These are phyloP conservation scores for Macrotyloma uniflorum DNA, from an alignment of 306 rosid species.

Conservation along the genomic window DNA sequence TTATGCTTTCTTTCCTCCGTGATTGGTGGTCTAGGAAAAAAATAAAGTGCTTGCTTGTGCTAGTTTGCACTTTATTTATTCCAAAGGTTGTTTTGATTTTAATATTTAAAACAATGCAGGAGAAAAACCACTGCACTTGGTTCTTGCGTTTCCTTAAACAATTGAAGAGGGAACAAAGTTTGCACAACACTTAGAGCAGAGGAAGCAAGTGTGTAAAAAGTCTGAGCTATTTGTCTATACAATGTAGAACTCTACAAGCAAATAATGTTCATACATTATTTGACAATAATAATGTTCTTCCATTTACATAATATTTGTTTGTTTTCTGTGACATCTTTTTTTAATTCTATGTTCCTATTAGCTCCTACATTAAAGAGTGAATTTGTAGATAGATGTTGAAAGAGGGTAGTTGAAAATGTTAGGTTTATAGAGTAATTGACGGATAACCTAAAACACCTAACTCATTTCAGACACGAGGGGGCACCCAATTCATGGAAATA, in stretches of 20 bases:
- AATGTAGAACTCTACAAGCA: not conserved
- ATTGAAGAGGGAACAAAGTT: not conserved
- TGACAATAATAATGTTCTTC: not conserved
- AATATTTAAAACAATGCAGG: not conserved
- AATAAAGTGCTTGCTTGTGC: not conserved
- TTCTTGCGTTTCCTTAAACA: not conserved
- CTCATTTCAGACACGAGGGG: not conserved
- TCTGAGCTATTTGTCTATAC: not conserved
- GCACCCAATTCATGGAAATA: constrained; percentile 5
- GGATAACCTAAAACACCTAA: constrained; percentile 26
- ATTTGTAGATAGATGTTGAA: not conserved
- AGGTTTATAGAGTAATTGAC: constrained; percentile 36
- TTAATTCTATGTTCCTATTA: not conserved
- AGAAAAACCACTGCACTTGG: constrained; percentile 13
- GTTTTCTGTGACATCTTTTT: too few relatives aligned
- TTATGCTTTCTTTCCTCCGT: constrained; percentile 26
- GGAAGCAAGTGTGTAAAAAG: not conserved
- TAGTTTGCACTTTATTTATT: constrained; percentile 32
- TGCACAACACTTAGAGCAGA: not conserved
- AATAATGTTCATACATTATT: too few relatives aligned
- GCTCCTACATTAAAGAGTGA: not conserved
- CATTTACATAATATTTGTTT: too few relatives aligned
- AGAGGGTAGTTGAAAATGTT: constrained; percentile 25
- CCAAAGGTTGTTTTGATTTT: not conserved
- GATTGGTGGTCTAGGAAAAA: constrained; percentile 22